Conservation (phyloP, 2,329 filamentous ascomycete genomes). For the Dothiorella sarmentorum region DNA sequence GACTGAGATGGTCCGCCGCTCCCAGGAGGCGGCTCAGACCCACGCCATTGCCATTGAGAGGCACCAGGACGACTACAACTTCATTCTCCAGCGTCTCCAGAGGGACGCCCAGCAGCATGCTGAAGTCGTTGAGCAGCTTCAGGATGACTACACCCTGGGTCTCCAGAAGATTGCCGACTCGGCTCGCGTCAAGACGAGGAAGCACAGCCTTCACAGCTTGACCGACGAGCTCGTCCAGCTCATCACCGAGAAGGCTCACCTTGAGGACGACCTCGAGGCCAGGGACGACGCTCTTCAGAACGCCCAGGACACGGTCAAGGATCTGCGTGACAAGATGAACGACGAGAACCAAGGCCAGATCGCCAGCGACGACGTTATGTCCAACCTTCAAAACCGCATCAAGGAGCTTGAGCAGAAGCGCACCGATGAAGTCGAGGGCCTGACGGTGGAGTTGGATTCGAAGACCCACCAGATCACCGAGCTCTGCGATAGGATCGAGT, state of each 20-base stretch:
- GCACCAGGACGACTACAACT: not conserved
- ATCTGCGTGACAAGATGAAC: constrained; percentile 7
- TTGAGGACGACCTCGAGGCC: not conserved
- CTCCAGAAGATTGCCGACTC: constrained; percentile 4
- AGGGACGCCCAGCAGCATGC: not conserved
- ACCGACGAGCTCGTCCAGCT: constrained; percentile 2
- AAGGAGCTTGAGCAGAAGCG: constrained; percentile 17
- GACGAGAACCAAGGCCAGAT: constrained; percentile 10
- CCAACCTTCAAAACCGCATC: constrained; percentile 9
- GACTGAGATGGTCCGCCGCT: not conserved
- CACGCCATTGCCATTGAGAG: constrained; percentile 1
- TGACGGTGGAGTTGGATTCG: constrained; percentile 1
- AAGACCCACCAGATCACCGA: constrained; percentile 14
- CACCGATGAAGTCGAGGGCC: not conserved
- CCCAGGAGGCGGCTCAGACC: constrained; percentile 2
- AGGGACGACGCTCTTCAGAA: constrained; percentile 3
- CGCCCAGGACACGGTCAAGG: not conserved
- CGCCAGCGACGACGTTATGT: not conserved
- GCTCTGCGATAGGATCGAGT: constrained; percentile 6
- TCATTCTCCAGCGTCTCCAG: constrained; percentile 10
- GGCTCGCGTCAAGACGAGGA: constrained; percentile 1
- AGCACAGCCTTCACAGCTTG: constrained; percentile 5
- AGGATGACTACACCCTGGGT: not conserved
- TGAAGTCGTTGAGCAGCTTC: not conserved
- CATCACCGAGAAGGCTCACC: not conserved